Evolutionary conservation across 805 yeast species (phyloP).

Genomic region (Spathaspora gorwiae): DNA sequence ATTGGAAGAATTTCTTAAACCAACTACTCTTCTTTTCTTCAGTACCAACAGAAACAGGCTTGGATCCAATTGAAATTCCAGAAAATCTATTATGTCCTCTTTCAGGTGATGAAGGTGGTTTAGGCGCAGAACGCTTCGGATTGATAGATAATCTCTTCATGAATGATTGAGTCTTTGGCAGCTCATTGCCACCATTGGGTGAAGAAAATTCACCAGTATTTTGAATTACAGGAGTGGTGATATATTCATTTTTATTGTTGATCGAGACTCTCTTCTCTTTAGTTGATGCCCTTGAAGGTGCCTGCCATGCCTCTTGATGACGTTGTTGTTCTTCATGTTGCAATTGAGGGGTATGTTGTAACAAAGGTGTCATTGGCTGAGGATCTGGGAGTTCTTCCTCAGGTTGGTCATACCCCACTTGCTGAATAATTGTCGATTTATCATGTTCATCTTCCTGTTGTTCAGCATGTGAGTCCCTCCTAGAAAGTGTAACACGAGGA

Average conservation of each 20-base stretch:
- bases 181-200: conserved; percentile 2
- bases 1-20: conserved; percentile 35
- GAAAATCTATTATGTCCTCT: conserved; percentile 29
- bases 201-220: background rate
- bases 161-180: conserved; percentile 10
- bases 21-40: conserved; percentile 18
- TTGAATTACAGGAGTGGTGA: background rate
- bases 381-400: background rate
- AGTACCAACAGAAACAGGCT: conserved; percentile 1
- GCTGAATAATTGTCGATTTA: too few relatives aligned
- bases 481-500: conserved; percentile 1
- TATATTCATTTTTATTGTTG: background rate
- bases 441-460: background rate
- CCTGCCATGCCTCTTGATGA: too few relatives aligned
- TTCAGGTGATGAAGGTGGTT: conserved; percentile 19
- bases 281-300: background rate
- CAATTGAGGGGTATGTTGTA: background rate
- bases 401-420: background rate
- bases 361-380: background rate
- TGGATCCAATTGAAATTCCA: conserved; percentile 24
- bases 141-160: conserved; percentile 27
- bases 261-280: background rate
- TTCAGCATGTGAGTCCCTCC: background rate
- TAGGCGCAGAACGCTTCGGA: conserved; percentile 38
- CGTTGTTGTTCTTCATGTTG: background rate